Evolutionary conservation across 345 rosid genomes (phyloP).

Genomic region (Rhodomyrtus tomentosa): DNA sequence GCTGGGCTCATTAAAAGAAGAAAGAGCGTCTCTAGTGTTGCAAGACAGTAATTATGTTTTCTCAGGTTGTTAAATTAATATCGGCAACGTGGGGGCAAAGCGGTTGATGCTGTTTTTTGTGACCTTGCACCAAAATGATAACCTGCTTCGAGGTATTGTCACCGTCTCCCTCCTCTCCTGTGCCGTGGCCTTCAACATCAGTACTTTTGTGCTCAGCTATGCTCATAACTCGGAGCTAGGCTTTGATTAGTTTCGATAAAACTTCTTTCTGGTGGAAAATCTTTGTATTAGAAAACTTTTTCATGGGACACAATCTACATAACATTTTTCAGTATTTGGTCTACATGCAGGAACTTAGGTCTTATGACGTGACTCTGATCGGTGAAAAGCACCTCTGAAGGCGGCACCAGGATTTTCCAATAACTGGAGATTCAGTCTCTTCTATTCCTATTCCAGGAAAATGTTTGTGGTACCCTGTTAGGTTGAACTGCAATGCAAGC

Average conservation of each 20-base stretch:
- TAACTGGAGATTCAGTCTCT: neutral
- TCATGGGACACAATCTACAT: neutral
- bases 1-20: conserved; percentile 42
- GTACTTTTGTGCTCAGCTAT: neutral
- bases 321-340: neutral
- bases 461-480: neutral
- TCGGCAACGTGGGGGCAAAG: neutral
- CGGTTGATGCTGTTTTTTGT: neutral
- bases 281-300: neutral
- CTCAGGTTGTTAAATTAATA: neutral
- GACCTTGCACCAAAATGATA: neutral
- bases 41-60: neutral
- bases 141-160: neutral
- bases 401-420: neutral
- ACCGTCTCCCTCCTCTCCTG: neutral
- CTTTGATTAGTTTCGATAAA: neutral
- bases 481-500: neutral
- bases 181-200: neutral
- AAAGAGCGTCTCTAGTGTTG: conserved; percentile 31
- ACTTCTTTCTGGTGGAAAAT: neutral
- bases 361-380: neutral
- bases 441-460: neutral
- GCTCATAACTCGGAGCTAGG: neutral
- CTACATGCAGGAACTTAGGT: neutral
- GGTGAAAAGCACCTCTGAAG: neutral